Conservation (phyloP, 2,329 filamentous ascomycete species). For the Sporothrix pallida region DNA sequence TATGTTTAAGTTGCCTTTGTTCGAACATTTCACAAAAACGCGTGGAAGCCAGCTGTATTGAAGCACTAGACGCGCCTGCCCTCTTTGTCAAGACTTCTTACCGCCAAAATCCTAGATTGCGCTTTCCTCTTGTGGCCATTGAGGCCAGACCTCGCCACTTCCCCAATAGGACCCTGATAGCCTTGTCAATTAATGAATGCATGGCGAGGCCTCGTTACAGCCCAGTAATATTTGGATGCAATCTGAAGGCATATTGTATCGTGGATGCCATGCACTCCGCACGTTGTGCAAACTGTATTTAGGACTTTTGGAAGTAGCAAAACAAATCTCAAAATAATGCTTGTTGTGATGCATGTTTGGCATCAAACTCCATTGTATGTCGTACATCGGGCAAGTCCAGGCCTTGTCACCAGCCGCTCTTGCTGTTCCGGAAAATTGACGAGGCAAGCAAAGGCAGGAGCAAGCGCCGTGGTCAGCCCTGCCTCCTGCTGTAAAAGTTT, state of each 20-base stretch:
- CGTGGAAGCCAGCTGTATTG: background rate
- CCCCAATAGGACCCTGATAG: constrained; percentile 9
- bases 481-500: constrained; percentile 13
- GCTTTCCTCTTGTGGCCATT: constrained; percentile 8
- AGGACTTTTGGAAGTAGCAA: too few relatives aligned
- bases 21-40: background rate
- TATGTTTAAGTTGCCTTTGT: too few relatives aligned
- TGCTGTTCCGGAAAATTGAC: too few relatives aligned
- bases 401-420: too few relatives aligned
- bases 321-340: too few relatives aligned
- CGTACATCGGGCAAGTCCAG: too few relatives aligned
- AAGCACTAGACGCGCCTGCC: background rate
- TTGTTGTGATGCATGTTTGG: too few relatives aligned
- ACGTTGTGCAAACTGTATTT: too few relatives aligned
- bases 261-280: too few relatives aligned
- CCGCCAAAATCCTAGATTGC: background rate
- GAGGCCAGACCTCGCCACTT: constrained; percentile 14
- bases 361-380: too few relatives aligned
- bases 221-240: background rate
- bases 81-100: background rate
- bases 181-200: background rate
- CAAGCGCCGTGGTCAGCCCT: background rate
- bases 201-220: background rate
- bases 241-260: background rate
- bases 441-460: too few relatives aligned